Evolutionary conservation across 768 basidiomycete species (phyloP).

Genomic region (Astraeus odoratus): DNA sequence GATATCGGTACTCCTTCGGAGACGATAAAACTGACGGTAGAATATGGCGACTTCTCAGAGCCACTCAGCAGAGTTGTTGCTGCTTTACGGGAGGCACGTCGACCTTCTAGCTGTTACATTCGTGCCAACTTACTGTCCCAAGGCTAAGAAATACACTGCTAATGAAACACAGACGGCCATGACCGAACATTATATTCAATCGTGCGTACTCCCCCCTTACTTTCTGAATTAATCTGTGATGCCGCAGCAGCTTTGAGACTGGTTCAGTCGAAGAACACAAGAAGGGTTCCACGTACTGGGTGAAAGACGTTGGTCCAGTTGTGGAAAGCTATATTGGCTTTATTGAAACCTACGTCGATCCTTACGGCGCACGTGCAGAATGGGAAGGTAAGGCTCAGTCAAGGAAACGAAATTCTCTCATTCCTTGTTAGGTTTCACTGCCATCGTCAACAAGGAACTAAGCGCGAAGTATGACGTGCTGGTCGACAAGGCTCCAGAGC

Average conservation of each 20-base stretch:
- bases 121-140: too few relatives aligned
- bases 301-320: constrained; percentile 79
- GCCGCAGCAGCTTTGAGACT: constrained; percentile 46
- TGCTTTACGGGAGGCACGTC: constrained; percentile 57
- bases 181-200: constrained; percentile 74
- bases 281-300: constrained; percentile 73
- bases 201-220: constrained; percentile 35
- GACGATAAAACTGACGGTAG: constrained; percentile 50
- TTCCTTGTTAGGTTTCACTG: constrained; percentile 63
- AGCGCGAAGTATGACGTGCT: constrained; percentile 76
- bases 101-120: too few relatives aligned
- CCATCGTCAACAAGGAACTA: constrained; percentile 79
- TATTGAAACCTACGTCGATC: constrained; percentile 83
- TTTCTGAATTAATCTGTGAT: not conserved
- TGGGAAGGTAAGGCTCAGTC: constrained; percentile 63
- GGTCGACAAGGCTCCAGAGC: constrained; percentile 67
- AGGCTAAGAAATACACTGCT: constrained; percentile 71
- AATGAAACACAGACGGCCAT: constrained; percentile 68
- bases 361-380: constrained; percentile 85
- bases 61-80: constrained; percentile 46
- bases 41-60: constrained; percentile 70
- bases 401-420: not conserved
- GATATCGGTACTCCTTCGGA: constrained; percentile 37
- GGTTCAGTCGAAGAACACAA: constrained; percentile 80
- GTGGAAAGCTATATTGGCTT: constrained; percentile 89